These are phyloP conservation scores for Meira nashicola DNA, from an alignment of 1,284 basidiomycete genomes.

Conservation along the genomic window DNA sequence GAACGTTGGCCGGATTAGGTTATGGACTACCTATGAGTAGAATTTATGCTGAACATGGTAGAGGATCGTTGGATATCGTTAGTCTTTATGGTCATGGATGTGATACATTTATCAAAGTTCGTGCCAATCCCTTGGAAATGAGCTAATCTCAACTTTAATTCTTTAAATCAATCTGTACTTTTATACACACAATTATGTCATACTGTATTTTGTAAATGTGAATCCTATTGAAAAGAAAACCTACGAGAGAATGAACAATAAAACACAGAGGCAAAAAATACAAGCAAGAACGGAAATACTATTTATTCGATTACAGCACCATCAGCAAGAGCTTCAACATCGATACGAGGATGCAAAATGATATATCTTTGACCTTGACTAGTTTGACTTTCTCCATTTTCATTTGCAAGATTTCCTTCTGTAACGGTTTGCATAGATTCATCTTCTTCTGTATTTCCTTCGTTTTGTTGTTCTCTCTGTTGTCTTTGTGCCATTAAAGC, in stretches of 20 bases:
- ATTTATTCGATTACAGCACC: neutral
- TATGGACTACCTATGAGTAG: conserved; percentile 21
- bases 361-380: neutral
- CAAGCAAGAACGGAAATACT: neutral
- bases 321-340: neutral
- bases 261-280: neutral
- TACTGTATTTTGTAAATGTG: neutral
- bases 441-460: neutral
- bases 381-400: neutral
- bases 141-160: no score
- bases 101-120: conserved; percentile 11
- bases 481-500: neutral
- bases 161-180: no score
- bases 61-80: conserved; percentile 12
- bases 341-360: conserved; percentile 5
- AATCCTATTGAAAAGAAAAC: neutral
- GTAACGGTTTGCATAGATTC: neutral
- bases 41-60: conserved; percentile 14
- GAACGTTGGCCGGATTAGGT: conserved; percentile 74
- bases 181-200: no score
- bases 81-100: conserved; percentile 10
- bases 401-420: no score
- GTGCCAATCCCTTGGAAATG: conserved; percentile 9
- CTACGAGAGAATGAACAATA: neutral
- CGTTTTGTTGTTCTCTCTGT: neutral